Base-by-base conservation (phyloP, 345 rosid genomes). In the Salix viminalis region DNA sequence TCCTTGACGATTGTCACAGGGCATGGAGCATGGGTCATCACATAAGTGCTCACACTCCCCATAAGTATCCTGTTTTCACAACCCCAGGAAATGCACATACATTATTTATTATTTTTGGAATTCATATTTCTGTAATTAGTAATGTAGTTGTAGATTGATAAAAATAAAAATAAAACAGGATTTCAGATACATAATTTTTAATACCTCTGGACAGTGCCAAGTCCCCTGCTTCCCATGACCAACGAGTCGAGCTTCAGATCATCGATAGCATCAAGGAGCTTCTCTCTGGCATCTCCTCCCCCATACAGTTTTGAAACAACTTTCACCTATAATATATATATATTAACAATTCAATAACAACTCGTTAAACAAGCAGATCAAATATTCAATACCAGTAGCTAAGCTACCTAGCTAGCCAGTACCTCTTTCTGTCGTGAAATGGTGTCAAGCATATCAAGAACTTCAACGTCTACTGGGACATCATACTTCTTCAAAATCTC, bases 211-310 rank as follows among this genome's bases (percentile, higher is more conserved):
- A 96, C 84, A n/a, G 96, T 88, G 73, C 93, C 89, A 11, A 91
- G 97, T 66, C 98, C 99, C 85, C 99, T 85, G 90, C 97, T 92
- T 76, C 98, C 99, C 92, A 96, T 88, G 61, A 92, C 90, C 71
- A 96, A 14, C 52, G 92, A 91, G 65, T 96, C 98, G 70, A 96
- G 86, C 75, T 96, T 92, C 71, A 94, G 90, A 83, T 87, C 97
- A 48, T 87, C 88, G 62, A 87, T 70, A 0, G 98, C 92, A 66
- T 94, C 93, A 4, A 96, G 75, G 10, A 96, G 81, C 84, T 84
- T 89, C 79, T 96, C 99, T 75, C 99, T 91, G 3, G 98, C 90
- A 65, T 96, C 97, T 72, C 97, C 99, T 94, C 94, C 91, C 82
- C 82, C 79, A 80, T 96, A 96, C 34, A 94, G 54, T 65, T 96